Conservation (phyloP, 192 early-diverging fungal species). For the Spizellomyces punctatus region DNA sequence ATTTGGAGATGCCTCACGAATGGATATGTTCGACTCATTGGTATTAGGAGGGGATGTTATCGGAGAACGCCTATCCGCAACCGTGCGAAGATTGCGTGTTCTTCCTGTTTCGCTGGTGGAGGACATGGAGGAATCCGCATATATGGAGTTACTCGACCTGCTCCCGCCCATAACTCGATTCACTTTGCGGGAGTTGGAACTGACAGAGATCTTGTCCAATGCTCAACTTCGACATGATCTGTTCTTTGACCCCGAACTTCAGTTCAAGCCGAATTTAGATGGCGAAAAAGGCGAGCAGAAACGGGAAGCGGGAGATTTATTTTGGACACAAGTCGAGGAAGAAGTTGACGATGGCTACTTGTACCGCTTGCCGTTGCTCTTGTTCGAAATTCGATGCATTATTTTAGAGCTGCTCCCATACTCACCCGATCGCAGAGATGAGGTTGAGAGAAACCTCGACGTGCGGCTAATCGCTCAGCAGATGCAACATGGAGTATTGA, state of each 20-base stretch:
- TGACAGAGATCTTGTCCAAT: conserved; percentile 82
- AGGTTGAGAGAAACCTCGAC: conserved; percentile 54
- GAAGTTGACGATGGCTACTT: conserved; percentile 48
- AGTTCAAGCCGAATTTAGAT: conserved; percentile 85
- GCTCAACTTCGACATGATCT: conserved; percentile 88
- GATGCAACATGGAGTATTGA: conserved; percentile 67
- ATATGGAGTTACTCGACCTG: conserved; percentile 42
- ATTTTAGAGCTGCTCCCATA: conserved; percentile 64
- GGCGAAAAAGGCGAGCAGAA: conserved; percentile 70
- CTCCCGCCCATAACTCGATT: conserved; percentile 82
- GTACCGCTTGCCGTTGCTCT: conserved; percentile 63
- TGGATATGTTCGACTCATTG: not conserved
- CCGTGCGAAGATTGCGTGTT: conserved; percentile 32
- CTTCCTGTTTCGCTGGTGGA: conserved; percentile 42
- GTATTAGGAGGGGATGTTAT: not conserved
- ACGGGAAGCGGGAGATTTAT: conserved; percentile 60
- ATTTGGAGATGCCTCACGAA: not conserved
- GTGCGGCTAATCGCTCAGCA: conserved; percentile 55
- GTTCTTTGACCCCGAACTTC: conserved; percentile 84
- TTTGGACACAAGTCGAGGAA: conserved; percentile 71
- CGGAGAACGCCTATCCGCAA: conserved; percentile 29
- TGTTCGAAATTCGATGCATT: conserved; percentile 78
- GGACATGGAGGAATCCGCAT: conserved; percentile 42
- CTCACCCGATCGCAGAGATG: conserved; percentile 38
- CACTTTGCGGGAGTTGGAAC: conserved; percentile 81